These are phyloP conservation scores for Huntiella moniliformis DNA, from an alignment of 2,329 filamentous ascomycete species.

Conservation along the genomic window DNA sequence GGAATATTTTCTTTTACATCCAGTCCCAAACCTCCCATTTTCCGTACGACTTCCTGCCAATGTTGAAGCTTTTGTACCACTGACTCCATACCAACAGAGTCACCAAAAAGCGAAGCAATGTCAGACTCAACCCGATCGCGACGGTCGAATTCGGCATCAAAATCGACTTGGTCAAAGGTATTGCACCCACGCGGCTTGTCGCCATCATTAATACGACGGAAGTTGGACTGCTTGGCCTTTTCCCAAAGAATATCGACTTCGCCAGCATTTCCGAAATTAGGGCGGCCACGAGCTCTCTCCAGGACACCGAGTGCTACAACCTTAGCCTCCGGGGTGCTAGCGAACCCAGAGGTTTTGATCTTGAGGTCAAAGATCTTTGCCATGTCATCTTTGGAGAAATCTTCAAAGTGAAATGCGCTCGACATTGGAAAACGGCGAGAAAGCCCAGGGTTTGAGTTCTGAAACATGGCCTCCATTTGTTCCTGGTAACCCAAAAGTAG, in stretches of 20 bases:
- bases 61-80: slow-evolving; percentile 33
- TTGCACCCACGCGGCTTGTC: neutral
- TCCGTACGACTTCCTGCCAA: slow-evolving; percentile 28
- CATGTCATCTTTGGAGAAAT: slow-evolving; percentile 43
- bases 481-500: slow-evolving; percentile 52
- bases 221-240: slow-evolving; percentile 21
- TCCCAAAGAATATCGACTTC: slow-evolving; percentile 54
- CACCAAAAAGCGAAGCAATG: slow-evolving; percentile 35
- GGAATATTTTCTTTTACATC: slow-evolving; percentile 32
- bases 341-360: slow-evolving; percentile 35
- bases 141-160: slow-evolving; percentile 4
- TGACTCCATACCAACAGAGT: slow-evolving; percentile 36
- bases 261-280: slow-evolving; percentile 54
- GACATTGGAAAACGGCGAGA: slow-evolving; percentile 44
- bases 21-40: slow-evolving; percentile 1
- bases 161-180: neutral
- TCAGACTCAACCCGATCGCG: slow-evolving; percentile 23
- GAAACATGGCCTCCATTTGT: slow-evolving; percentile 53
- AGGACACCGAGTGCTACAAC: slow-evolving; percentile 41
- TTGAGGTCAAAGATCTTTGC: slow-evolving; percentile 43
- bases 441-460: slow-evolving; percentile 54
- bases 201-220: neutral
- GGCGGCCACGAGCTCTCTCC: slow-evolving; percentile 31
- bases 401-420: slow-evolving; percentile 47
- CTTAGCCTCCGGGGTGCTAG: slow-evolving; percentile 29